Base-by-base conservation (phyloP, 306 rosid genomes). In the Castanea sativa region DNA sequence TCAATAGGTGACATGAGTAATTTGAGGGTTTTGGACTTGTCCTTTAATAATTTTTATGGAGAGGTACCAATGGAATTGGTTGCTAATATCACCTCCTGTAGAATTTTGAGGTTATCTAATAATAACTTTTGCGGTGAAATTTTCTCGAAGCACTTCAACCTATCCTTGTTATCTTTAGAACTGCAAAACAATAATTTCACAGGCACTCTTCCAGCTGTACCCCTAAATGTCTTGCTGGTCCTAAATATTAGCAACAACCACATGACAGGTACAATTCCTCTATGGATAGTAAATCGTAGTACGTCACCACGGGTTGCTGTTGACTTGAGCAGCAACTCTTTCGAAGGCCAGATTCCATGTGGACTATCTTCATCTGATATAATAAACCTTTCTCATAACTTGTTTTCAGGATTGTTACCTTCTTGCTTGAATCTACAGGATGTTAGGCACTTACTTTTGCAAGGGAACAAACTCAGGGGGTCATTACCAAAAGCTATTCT, bases 201-300 rank as follows among this genome's bases (percentile, higher is more conserved):
- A 20, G 80, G 78, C 4, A 55, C 15, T 3, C 49, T 82, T 7
- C 4, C 53, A 53, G 74, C 33, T 23, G 51, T 61, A 45, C 15
- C 3, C 27, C 55, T n/a, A 71, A 0, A 0, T 0, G 4, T 11
- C 0, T 0, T 0, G 0, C 0, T 0, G 4, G 0, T 45, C 3
- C 0, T 82, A 18, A 8, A 15, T 59, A 25, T 82, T 19, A 25
- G 81, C 18, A 63, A 71, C 25, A 76, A 82, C 38, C 77, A 55
- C 69, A 43, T 81, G 56, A 41, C 67, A 13, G 80, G 84, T n/a
- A n/a, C 2, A 74, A 81, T 81, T 76, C 69, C 81, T 3, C 3
- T 19, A 32, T 76, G 68, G 38, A 71, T 81, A 51, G 74, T 53
- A 49, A 32, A 38, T 6, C 0, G 2, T 6, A 38, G 43, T 38